Base-by-base conservation (phyloP, 2,329 filamentous ascomycete species). In the Colletotrichum sublineola region DNA sequence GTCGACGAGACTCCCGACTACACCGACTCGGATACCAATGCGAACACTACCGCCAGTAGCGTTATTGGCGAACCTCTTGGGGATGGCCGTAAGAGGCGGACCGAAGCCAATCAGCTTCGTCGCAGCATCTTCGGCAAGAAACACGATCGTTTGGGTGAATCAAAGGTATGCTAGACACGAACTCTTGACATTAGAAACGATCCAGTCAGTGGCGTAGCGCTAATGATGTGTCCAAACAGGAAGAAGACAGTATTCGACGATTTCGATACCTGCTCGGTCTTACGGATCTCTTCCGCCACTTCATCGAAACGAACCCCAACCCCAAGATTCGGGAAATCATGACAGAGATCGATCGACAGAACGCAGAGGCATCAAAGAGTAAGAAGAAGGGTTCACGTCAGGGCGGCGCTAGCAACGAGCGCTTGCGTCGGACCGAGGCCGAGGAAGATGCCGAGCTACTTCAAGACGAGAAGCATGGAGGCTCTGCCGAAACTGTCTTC, bases 261-360 rank as follows among this genome's bases (percentile, higher is more conserved):
- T 99, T 99, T 81, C 92, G 95, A 75, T 99, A 99, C 81, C 89
- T 99, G 1, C 89, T 99, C 18, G 97, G 97, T 36, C 87, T 99
- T 64, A 99, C 96, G 20, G 96, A 99, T 79, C 87, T 99, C 29
- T 99, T 99, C 86, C 94, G 97, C 75, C 96, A 99, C 84, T 99
- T 99, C 82, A 99, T 99, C 84, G 95, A 98, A 80, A 94, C 95
- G 11, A 99, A 98, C 79, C 96, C 95, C 6, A 95, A 99, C 79
- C 96, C 96, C 20, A 94, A 94, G 77, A 96, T 98, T 78, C 94
- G 96, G 77, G 94, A 97, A 71, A 94, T 98, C 77, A 96, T 98
- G 88, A 89, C 90, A 63, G 94, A 98, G 82, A 98, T 98, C 78
- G 96, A 99, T 82, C 92, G 94, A 58, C 95, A 97, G 80, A 97